Conservation (phyloP, 257 asterid genomes). For the Salvia miltiorrhiza region DNA sequence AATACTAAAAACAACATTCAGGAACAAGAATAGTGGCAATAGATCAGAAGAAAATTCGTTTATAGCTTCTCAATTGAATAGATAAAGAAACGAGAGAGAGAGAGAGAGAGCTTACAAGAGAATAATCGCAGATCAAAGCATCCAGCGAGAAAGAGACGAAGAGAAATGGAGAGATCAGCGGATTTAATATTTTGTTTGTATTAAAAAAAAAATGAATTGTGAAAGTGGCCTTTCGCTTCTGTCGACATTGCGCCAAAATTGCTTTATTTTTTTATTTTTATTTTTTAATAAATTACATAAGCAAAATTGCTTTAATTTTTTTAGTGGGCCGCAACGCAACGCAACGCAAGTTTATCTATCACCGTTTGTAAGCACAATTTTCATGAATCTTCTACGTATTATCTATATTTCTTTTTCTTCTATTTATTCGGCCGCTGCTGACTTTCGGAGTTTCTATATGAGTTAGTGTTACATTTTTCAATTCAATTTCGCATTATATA, state of each 20-base stretch:
- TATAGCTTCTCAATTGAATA: background rate
- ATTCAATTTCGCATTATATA: too few relatives aligned
- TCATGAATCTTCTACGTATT: too few relatives aligned
- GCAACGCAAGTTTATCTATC: too few relatives aligned
- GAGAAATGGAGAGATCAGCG: background rate
- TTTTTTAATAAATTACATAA: too few relatives aligned
- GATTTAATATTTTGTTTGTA: slow-evolving; percentile 1
- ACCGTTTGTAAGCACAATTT: too few relatives aligned
- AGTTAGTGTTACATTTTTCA: too few relatives aligned
- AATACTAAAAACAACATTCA: background rate
- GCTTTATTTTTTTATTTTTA: background rate
- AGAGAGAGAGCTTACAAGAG: background rate
- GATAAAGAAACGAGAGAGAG: background rate
- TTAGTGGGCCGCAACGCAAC: too few relatives aligned
- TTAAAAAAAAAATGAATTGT: background rate
- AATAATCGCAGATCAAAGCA: background rate
- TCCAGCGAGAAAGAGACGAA: background rate
- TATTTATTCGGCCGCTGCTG: too few relatives aligned
- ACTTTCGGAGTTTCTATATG: too few relatives aligned
- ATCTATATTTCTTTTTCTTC: background rate
- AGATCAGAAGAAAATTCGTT: background rate
- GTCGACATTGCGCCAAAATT: slow-evolving; percentile 10
- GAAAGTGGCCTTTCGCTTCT: background rate
- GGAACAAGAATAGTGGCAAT: background rate
- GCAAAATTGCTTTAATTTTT: too few relatives aligned